Percentiles rank a stretch among this genome's conserved stretches.
These are phyloP conservation scores for Saccharomycopsis phalli DNA, from an alignment of 1,139 yeast species.

Conservation along the genomic window DNA sequence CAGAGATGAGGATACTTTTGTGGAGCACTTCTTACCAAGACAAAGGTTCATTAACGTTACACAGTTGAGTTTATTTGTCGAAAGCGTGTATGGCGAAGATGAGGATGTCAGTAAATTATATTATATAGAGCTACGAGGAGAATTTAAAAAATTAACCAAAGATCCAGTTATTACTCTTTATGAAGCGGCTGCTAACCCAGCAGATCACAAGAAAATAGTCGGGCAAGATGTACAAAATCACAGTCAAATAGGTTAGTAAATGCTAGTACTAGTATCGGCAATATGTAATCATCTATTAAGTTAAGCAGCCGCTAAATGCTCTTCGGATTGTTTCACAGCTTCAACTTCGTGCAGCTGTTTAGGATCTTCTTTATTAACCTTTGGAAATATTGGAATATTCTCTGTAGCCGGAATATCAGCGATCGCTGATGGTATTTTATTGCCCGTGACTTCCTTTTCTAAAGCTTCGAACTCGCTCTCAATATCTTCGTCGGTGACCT, in stretches of 20 bases:
- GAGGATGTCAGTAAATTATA: constrained; percentile 54
- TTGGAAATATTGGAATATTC: constrained; percentile 10
- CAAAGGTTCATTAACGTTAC: constrained; percentile 65
- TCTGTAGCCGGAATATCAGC: constrained; percentile 5
- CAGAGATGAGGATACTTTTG: constrained; percentile 47
- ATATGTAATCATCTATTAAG: background rate
- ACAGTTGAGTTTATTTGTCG: constrained; percentile 57
- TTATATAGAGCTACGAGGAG: constrained; percentile 78
- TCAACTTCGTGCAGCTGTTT: background rate
- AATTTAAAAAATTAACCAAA: constrained; percentile 46
- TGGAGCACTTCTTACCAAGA: constrained; percentile 77
- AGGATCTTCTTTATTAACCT: constrained; percentile 2
- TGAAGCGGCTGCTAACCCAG: constrained; percentile 89
- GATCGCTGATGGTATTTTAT: background rate
- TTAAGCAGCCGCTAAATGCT: background rate
- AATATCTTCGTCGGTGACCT: constrained; percentile 14
- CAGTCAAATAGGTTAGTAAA: background rate
- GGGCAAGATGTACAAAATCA: background rate
- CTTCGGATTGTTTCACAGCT: background rate
- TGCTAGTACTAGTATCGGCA: background rate
- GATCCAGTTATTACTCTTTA: constrained; percentile 72
- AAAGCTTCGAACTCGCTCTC: constrained; percentile 16
- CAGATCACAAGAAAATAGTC: constrained; percentile 54
- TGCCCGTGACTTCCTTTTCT: constrained; percentile 5
- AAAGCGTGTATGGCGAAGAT: constrained; percentile 48